Conservation (phyloP, 106 monocot species). For the Phalaenopsis aphrodite region DNA sequence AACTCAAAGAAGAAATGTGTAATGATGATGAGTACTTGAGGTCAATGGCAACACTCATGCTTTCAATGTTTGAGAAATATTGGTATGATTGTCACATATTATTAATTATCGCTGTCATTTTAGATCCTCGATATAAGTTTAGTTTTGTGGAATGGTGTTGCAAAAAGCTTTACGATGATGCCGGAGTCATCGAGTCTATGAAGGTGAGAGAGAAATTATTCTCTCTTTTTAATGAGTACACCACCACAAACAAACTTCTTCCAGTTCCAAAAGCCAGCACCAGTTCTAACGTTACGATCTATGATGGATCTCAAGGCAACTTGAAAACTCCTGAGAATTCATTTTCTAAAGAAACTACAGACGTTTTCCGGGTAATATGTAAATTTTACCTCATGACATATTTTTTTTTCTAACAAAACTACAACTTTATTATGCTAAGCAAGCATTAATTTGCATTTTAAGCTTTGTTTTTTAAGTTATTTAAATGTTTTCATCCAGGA, state of each 20-base stretch:
- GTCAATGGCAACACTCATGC: neutral
- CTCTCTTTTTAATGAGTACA: conserved; percentile 12
- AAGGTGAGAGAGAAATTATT: conserved; percentile 7
- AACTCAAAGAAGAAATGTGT: conserved; percentile 4
- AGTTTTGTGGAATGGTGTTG: conserved; percentile 13
- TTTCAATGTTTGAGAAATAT: conserved; percentile 12
- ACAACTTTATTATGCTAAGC: neutral
- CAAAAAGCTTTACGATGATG: conserved; percentile 9
- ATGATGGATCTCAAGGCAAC: neutral
- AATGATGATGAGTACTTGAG: conserved; percentile 9
- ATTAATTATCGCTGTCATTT: conserved; percentile 3
- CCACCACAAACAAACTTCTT: neutral
- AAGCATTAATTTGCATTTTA: neutral
- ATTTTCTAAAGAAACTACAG: conserved; percentile 11
- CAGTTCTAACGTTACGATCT: neutral
- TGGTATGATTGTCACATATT: conserved; percentile 2
- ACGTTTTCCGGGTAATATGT: conserved; percentile 7
- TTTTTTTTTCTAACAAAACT: neutral
- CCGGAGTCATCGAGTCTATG: neutral
- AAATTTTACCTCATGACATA: neutral
- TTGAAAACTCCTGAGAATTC: conserved; percentile 4
- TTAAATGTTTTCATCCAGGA: conserved; percentile 5
- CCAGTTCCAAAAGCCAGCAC: neutral
- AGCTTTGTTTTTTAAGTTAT: neutral
- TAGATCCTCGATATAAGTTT: conserved; percentile 16